A percentile compares a stretch with the other conserved stretches of the same genome.
Evolutionary conservation across 495 filamentous ascomycete species (phyloP).

Genomic region (Hypoxylon crocopeplum): DNA sequence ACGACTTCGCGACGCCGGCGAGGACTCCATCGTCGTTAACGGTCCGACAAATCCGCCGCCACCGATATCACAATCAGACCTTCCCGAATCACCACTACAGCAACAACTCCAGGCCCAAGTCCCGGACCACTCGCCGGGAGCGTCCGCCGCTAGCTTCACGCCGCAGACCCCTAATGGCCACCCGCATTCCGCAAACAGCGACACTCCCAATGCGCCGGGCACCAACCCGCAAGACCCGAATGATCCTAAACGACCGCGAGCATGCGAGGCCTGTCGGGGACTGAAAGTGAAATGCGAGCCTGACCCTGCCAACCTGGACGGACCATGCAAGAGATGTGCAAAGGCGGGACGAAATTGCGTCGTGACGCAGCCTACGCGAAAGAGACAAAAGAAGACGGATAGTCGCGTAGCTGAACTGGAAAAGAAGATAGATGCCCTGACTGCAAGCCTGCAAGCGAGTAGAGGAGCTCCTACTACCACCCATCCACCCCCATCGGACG

Average conservation of each 20-base stretch:
- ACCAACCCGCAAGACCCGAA: slow-evolving; percentile 42
- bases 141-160: slow-evolving; percentile 17
- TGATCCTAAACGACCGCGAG: slow-evolving; percentile 80
- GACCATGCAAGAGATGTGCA: slow-evolving; percentile 82
- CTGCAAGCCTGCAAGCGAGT: slow-evolving; percentile 72
- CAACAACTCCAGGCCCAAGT: slow-evolving; percentile 16
- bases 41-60: slow-evolving; percentile 10
- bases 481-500: slow-evolving; percentile 32
- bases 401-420: slow-evolving; percentile 91
- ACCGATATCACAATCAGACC: slow-evolving; percentile 5
- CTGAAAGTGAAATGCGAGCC: slow-evolving; percentile 92
- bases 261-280: slow-evolving; percentile 89
- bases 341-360: slow-evolving; percentile 83
- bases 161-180: slow-evolving; percentile 30
- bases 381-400: slow-evolving; percentile 93
- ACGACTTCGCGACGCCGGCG: slow-evolving; percentile 35
- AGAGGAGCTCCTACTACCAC: slow-evolving; percentile 42
- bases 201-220: slow-evolving; percentile 21
- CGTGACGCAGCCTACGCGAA: slow-evolving; percentile 81
- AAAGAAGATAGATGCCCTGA: slow-evolving; percentile 90
- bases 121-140: slow-evolving; percentile 22
- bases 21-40: slow-evolving; percentile 38
- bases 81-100: slow-evolving; percentile 29
- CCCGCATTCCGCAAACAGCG: slow-evolving; percentile 2
- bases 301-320: slow-evolving; percentile 65